Conservation (phyloP, 2,329 filamentous ascomycete species). For the Xylaria sp. region DNA sequence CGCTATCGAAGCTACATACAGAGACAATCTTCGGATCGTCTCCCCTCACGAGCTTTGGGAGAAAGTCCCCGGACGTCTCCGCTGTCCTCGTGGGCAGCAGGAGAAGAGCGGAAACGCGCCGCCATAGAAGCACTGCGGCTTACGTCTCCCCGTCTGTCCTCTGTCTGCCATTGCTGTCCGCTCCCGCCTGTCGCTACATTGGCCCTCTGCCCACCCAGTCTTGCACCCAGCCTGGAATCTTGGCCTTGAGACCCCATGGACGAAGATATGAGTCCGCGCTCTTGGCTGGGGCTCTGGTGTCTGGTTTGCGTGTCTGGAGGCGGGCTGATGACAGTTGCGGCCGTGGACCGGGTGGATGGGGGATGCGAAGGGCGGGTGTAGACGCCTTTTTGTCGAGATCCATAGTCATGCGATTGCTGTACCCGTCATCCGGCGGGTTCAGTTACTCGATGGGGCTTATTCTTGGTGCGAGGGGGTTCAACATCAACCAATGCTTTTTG, state of each 20-base stretch:
- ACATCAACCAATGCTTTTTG: conserved; percentile 48
- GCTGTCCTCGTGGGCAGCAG: conserved; percentile 45
- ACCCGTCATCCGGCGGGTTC: conserved; percentile 41
- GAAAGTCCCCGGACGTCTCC: conserved; percentile 98
- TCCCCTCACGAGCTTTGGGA: conserved; percentile 79
- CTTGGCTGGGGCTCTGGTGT: conserved; percentile 29
- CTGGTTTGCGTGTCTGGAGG: conserved; percentile 20
- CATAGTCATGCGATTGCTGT: conserved; percentile 98
- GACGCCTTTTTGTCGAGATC: conserved; percentile 81
- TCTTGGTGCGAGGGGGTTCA: conserved; percentile 93
- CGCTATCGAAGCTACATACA: conserved; percentile 98
- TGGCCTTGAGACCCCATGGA: conserved; percentile 59
- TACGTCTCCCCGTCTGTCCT: conserved; percentile 62
- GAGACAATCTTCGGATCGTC: conserved; percentile 62
- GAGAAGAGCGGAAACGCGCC: conserved; percentile 90
- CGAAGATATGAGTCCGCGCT: conserved; percentile 88
- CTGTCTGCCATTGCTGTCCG: conserved; percentile 38
- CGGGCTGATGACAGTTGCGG: conserved; percentile 31
- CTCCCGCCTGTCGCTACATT: conserved; percentile 52
- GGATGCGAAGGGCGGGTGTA: conserved; percentile 55
- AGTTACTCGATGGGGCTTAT: conserved; percentile 99
- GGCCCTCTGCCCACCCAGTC: conserved; percentile 28
- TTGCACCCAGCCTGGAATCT: conserved; percentile 24
- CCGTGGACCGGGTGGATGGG: conserved; percentile 42
- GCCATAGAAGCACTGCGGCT: conserved; percentile 99